Evolutionary conservation across 73 alveolate genomes (phyloP).

Genomic region (Symbiodinium natans): DNA sequence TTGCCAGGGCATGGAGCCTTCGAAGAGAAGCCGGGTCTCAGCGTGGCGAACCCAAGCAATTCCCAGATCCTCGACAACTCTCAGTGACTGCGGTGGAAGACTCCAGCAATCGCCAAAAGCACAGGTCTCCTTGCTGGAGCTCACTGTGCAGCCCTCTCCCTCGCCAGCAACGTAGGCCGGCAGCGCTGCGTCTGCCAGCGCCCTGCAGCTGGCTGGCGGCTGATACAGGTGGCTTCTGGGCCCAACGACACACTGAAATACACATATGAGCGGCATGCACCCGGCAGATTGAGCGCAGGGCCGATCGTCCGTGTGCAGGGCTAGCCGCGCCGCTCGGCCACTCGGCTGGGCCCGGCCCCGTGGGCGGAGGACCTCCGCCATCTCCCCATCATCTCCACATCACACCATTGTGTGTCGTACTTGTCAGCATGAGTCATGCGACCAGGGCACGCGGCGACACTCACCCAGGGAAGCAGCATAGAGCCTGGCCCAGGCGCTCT

Average conservation of each 20-base stretch:
- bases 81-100: not conserved
- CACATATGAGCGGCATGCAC: no score
- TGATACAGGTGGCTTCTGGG: no score
- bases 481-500: no score
- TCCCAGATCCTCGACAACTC: not conserved
- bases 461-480: not conserved
- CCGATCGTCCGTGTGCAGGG: not conserved
- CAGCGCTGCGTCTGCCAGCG: not conserved
- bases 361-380: not conserved
- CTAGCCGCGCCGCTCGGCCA: not conserved
- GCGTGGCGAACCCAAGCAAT: not conserved
- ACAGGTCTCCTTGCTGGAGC: not conserved
- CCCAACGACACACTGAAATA: no score
- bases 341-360: not conserved
- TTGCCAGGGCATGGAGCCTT: not conserved
- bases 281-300: not conserved
- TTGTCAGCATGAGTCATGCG: no score
- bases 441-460: not conserved
- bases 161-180: not conserved
- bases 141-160: not conserved
- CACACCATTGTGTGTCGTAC: no score
- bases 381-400: no score
- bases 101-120: no score
- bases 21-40: not conserved
- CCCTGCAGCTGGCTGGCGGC: no score